These are phyloP conservation scores for Leersia perrieri DNA, from an alignment of 176 grass and related monocot species.

Conservation along the genomic window DNA sequence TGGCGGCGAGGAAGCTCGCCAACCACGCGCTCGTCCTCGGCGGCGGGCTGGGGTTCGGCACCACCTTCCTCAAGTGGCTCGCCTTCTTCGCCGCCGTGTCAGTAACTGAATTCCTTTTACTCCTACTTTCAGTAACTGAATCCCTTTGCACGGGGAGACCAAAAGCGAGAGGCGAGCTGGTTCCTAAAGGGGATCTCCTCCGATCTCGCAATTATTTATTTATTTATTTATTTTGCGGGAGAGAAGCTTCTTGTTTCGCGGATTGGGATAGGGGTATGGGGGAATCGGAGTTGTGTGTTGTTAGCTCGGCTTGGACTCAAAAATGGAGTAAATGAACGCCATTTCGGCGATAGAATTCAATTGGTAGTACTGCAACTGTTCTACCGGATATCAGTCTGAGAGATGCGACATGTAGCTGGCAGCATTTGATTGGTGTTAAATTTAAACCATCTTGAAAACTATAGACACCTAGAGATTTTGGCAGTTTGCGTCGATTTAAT, in stretches of 20 bases:
- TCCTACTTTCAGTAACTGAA: not conserved
- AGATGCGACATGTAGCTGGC: not conserved
- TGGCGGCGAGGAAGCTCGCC: conserved; percentile 64
- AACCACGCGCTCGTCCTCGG: conserved; percentile 70
- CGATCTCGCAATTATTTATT: not conserved
- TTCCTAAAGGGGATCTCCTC: conserved; percentile 1
- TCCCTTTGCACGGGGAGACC: not conserved
- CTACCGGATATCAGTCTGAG: not conserved
- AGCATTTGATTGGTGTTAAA: not conserved
- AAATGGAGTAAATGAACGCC: not conserved
- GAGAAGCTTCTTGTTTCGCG: not conserved
- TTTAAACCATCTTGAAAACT: not conserved
- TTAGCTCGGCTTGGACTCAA: not conserved
- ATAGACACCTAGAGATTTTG: not conserved
- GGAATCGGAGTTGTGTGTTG: not conserved
- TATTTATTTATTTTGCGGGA: not conserved
- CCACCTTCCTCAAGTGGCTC: conserved; percentile 69
- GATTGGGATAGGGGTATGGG: not conserved
- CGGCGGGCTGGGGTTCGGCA: conserved; percentile 57
- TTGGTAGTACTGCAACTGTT: not conserved
- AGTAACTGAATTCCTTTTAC: not conserved
- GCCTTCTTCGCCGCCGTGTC: conserved; percentile 78
- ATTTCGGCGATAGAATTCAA: not conserved
- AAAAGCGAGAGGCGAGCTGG: not conserved
- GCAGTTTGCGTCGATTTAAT: not conserved